Evolutionary conservation across 1,284 basidiomycete species (phyloP).

Genomic region (Farysia itapuensis): DNA sequence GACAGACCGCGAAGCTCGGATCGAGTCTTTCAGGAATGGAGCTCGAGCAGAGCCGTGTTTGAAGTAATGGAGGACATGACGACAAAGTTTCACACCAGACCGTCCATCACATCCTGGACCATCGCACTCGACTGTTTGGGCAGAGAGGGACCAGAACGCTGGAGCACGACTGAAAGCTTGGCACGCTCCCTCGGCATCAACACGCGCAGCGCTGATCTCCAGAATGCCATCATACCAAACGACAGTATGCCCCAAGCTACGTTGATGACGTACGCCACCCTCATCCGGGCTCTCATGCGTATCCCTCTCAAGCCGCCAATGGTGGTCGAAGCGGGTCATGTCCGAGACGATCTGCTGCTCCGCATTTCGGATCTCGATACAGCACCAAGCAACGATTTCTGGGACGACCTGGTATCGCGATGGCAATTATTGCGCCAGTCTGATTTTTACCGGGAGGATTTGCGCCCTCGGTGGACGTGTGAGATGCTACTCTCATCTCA

Average conservation of each 20-base stretch:
- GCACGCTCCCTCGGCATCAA: constrained; percentile 22
- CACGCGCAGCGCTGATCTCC: no score
- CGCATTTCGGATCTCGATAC: constrained; percentile 14
- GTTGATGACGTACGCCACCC: constrained; percentile 24
- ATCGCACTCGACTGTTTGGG: constrained; percentile 31
- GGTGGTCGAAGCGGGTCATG: constrained; percentile 7
- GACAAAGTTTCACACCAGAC: constrained; percentile 5
- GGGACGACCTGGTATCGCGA: constrained; percentile 6
- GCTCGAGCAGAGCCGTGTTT: constrained; percentile 16
- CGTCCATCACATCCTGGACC: constrained; percentile 25
- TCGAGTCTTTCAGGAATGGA: no score
- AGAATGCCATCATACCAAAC: not conserved
- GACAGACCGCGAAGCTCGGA: no score
- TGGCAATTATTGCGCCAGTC: no score
- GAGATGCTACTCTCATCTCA: no score
- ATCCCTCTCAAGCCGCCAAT: constrained; percentile 6
- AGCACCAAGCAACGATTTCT: constrained; percentile 2
- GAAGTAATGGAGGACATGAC: constrained; percentile 33
- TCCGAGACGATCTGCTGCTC: constrained; percentile 25
- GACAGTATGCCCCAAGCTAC: constrained; percentile 7
- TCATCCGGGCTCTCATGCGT: constrained; percentile 14
- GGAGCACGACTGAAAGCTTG: constrained; percentile 8
- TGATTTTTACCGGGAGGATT: no score
- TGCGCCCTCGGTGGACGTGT: no score
- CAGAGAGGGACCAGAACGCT: constrained; percentile 12